phyloP scores from a whole-genome alignment of 1,284 basidiomycete species.

The Nidula niveotomentosa region DNA sequence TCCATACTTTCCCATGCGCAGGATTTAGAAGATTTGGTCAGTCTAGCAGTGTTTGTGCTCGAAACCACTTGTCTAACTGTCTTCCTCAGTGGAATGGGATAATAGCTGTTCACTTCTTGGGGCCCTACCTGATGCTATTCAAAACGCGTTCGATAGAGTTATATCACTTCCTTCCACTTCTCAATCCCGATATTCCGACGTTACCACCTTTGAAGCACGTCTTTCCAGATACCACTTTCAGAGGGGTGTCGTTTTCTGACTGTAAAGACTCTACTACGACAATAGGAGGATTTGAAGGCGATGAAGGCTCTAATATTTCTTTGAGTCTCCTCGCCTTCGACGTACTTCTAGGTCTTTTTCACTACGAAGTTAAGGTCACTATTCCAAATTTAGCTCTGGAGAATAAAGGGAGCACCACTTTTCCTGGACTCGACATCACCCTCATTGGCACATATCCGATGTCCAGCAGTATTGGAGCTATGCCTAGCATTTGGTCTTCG shows the following conservation, averaged over 20 bases:
- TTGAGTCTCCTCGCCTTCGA: slow-evolving; percentile 50
- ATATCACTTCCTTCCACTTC: slow-evolving; percentile 20
- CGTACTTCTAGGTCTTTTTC: slow-evolving; percentile 50
- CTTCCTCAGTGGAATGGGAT: slow-evolving; percentile 50
- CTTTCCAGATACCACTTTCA: slow-evolving; percentile 39
- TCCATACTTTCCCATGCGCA: slow-evolving; percentile 16
- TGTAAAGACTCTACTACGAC: too few relatives aligned
- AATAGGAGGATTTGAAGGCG: slow-evolving; percentile 1
- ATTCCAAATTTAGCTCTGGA: slow-evolving; percentile 17
- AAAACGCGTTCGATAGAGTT: slow-evolving; percentile 50
- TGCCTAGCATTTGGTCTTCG: background rate
- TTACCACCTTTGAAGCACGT: slow-evolving; percentile 22
- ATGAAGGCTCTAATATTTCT: slow-evolving; percentile 5
- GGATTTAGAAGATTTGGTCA: slow-evolving; percentile 30
- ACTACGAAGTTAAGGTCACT: slow-evolving; percentile 35
- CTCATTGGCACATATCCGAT: background rate
- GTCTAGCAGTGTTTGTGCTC: slow-evolving; percentile 6
- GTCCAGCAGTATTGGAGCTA: background rate
- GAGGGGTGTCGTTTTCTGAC: slow-evolving; percentile 40
- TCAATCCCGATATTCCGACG: slow-evolving; percentile 1
- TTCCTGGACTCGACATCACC: slow-evolving; percentile 6
- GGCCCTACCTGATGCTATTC: slow-evolving; percentile 46
- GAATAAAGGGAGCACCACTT: background rate
- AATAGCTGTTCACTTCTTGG: slow-evolving; percentile 43
- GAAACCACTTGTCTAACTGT: background rate